Percentiles rank a stretch among this genome's conserved stretches.
These are phyloP conservation scores for Rhinocladiella similis DNA, from an alignment of 2,329 filamentous ascomycete species.

Conservation along the genomic window DNA sequence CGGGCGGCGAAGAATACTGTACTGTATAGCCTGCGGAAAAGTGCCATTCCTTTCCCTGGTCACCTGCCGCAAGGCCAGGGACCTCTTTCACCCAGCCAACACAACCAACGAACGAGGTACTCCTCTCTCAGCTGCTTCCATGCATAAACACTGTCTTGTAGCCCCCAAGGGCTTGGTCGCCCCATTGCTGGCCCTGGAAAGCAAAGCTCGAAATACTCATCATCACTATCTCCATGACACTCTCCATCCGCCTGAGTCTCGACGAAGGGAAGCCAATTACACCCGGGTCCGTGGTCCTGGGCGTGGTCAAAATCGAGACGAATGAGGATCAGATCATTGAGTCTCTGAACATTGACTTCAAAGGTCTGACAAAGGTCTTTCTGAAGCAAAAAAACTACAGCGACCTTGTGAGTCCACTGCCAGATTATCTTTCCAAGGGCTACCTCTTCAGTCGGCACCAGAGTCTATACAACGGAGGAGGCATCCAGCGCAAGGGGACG, in stretches of 20 bases:
- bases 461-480: constrained; percentile 4
- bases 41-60: too few species aligned
- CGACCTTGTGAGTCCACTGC: constrained; percentile 7
- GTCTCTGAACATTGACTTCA: constrained; percentile 6
- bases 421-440: background rate
- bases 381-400: constrained; percentile 14
- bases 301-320: constrained; percentile 10
- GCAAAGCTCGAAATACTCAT: too few species aligned
- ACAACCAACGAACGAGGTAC: too few species aligned
- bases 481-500: constrained; percentile 6
- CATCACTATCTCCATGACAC: constrained; percentile 2
- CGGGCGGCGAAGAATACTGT: too few species aligned
- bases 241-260: constrained; percentile 9
- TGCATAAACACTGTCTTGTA: too few species aligned
- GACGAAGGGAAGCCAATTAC: constrained; percentile 4
- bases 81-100: too few species aligned
- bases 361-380: constrained; percentile 8
- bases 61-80: too few species aligned
- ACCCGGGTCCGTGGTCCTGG: constrained; percentile 13
- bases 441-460: constrained; percentile 10
- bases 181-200: too few species aligned
- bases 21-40: too few species aligned
- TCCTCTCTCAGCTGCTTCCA: too few species aligned
- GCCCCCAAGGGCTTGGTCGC: too few species aligned
- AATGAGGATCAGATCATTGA: constrained; percentile 11